Base-by-base conservation (phyloP, 768 basidiomycete genomes). In the Podaxis sp. region DNA sequence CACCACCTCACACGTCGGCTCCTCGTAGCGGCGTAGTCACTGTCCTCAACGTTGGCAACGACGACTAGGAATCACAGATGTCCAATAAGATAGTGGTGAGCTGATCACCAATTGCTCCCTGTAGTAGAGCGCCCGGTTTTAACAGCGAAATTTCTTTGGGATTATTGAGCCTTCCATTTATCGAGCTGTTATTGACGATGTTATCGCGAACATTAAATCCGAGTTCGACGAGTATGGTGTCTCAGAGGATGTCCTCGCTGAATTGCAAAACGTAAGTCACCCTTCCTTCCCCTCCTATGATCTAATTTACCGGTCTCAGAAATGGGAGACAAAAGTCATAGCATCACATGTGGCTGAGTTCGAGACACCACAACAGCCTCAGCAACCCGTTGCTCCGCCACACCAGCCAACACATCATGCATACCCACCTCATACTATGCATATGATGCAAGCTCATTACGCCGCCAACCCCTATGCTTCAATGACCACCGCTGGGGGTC, bases 61-160 rank as follows among this genome's bases (percentile, higher is more conserved):
- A 69, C 73, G 69, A 71, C 69, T 59, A 69, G 50, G 51, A 53
- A 53, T 46, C 52, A 67, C 70, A 68, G 68, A 96, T 95, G 94
- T 95, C 93, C 63, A 96, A 96, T 89, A 95, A 95, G 82, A 93
- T 94, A 81, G 94, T 96, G 87, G 93, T 95, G 84, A 91, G 91
- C 89, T 86, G 78, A 82, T 84, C 86, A 82, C 83, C 78, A 75
- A 80, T 75, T 76, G 75, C 68, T 76, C 74, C 77, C 73, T 72
- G 76, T 81, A 79, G 81, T 84, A 84, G 81, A 79, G 72, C 75
- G 72, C 64, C 70, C 67, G 75, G 78, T 79, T 77, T 75, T 81
- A 80, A 82, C 85, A 77, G 73, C 69, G 76, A 73, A 68, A 55
- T 61, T 61, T 56, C 51, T 59, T 69, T 74, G 57, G 69, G 70